These are phyloP conservation scores for Tillandsia fasciculata DNA, from an alignment of 176 grass and related monocot species.

Conservation along the genomic window DNA sequence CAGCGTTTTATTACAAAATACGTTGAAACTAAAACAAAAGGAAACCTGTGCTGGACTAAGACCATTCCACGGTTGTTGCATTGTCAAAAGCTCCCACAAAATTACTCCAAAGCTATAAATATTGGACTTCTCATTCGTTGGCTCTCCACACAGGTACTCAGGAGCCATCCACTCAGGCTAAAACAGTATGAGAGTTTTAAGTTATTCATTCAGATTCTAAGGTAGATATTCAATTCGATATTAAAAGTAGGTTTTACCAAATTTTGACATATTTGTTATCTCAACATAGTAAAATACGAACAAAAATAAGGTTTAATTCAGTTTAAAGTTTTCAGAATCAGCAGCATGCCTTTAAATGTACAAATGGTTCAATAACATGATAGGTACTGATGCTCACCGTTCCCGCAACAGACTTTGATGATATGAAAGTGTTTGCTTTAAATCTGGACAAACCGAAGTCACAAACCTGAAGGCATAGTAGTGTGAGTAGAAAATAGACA, in stretches of 20 bases:
- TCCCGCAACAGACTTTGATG: conserved; percentile 91
- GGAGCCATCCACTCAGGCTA: conserved; percentile 99
- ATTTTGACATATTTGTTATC: neutral
- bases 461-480: conserved; percentile 44
- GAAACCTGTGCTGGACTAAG: conserved; percentile 72
- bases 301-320: neutral
- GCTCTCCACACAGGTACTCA: conserved; percentile 74
- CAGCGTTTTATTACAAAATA: neutral
- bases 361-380: neutral
- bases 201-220: neutral
- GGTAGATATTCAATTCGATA: neutral
- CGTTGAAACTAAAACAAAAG: neutral
- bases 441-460: conserved; percentile 99
- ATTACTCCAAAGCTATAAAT: conserved; percentile 88
- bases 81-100: conserved; percentile 85
- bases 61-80: conserved; percentile 91
- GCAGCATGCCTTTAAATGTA: neutral
- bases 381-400: conserved; percentile 42
- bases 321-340: neutral
- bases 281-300: neutral
- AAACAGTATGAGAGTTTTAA: neutral
- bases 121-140: conserved; percentile 82
- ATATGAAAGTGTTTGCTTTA: conserved; percentile 85
- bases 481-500: conserved; percentile 7
- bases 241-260: neutral